Evolutionary conservation across 2,329 filamentous ascomycete genomes (phyloP).

Genomic region (Cladophialophora immunda): DNA sequence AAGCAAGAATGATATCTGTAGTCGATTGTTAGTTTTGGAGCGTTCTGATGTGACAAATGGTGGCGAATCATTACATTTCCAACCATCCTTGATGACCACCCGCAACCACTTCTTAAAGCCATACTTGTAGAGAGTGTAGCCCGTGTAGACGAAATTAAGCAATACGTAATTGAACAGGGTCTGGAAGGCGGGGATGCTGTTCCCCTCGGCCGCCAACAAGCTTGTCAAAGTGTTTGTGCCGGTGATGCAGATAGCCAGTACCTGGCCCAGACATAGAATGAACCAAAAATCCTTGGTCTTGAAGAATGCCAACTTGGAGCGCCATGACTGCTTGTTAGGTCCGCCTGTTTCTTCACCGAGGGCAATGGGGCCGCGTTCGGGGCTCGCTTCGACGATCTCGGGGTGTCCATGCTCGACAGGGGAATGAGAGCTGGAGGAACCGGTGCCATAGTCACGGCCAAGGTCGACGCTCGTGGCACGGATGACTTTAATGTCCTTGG

Average conservation of each 20-base stretch:
- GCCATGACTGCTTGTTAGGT: conserved; percentile 56
- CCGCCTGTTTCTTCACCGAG: conserved; percentile 49
- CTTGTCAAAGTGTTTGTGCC: conserved; percentile 89
- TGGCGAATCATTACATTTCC: conserved; percentile 69
- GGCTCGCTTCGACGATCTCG: conserved; percentile 43
- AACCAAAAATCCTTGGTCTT: conserved; percentile 87
- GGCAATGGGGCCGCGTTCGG: conserved; percentile 39
- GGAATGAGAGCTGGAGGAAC: conserved; percentile 25
- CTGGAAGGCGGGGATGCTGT: conserved; percentile 93
- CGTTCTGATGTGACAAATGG: neutral
- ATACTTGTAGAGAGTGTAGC: conserved; percentile 79
- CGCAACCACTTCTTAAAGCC: conserved; percentile 75
- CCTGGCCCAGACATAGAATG: conserved; percentile 80
- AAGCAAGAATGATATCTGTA: conserved; percentile 80
- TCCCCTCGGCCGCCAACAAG: conserved; percentile 72
- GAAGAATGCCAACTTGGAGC: conserved; percentile 70
- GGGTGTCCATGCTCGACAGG: conserved; percentile 47
- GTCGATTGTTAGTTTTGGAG: neutral
- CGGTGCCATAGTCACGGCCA: conserved; percentile 32
- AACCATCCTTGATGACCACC: conserved; percentile 75
- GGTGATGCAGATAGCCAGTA: conserved; percentile 88
- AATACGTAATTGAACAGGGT: conserved; percentile 94
- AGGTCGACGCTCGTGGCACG: conserved; percentile 37
- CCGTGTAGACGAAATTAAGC: conserved; percentile 81
- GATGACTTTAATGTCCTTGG: conserved; percentile 32